Base-by-base conservation (phyloP, 202 grass and related monocot genomes). In the Carex arenaria region DNA sequence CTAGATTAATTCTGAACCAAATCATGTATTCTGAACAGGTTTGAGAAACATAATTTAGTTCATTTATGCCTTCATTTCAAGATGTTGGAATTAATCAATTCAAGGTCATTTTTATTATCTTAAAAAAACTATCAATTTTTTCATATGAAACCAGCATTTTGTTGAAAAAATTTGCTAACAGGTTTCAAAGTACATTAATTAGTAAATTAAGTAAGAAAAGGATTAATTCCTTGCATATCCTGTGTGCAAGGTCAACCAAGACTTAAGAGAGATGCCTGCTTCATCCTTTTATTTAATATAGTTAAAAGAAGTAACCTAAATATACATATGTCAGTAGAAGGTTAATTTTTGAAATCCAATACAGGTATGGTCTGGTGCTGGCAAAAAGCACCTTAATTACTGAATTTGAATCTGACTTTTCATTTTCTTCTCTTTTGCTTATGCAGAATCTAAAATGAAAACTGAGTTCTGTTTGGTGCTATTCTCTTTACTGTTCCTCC, bases 361-460 rank as follows among this genome's bases (percentile, higher is more conserved):
- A 61, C 15, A 61, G 20, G 45, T 53, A 26, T 73, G 26, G 49
- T 18, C 10, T 45, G 8, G 32, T 22, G 7, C 67, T 47, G 67
- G 18, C 22, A 70, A 20, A 70, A 70, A 20, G 45, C n/a, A 45
- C 38, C 38, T 11, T 71, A n/a, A 47, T n/a, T 22, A n/a, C 2
- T 30, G 51, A 53, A 76, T 56, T 56, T 56, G 14, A 34, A 81
- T 53, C 18, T 52, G 23, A 52, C 0, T 53, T 82, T 52, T 18
- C 40, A 52, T 13, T 82, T 82, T 47, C n/a, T 4, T 53, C 26
- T 64, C 7, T 82, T 45, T 81, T 65, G 5, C 56, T 80, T 80
- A n/a, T 43, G 13, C 43, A 67, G 79, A 30, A 67, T 54, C 42
- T 18, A 67, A 67, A 82, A 66, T 82, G 79, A 42, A 32, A 12